phyloP scores from a whole-genome alignment of 768 basidiomycete species.

The Xerocomellus dryophilus region DNA sequence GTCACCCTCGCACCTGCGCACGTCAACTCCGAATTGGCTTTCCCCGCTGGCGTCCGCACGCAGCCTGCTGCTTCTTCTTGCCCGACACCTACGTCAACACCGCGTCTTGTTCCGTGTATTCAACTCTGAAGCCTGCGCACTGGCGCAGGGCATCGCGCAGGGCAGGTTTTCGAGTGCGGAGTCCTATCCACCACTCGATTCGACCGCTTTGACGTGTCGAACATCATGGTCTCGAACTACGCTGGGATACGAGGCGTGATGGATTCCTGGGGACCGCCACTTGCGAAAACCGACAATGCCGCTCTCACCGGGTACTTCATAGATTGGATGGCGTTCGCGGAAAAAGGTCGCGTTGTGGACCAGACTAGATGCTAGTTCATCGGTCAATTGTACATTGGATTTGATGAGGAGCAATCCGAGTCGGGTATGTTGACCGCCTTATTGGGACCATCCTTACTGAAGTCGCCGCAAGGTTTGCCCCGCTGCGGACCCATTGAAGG shows the following conservation, averaged over 20 bases:
- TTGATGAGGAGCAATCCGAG: conserved; percentile 13
- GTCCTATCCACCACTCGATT: conserved; percentile 32
- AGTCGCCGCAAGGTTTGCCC: conserved; percentile 6
- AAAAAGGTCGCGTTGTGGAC: conserved; percentile 2
- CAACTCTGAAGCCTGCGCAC: conserved; percentile 38
- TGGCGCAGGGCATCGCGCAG: conserved; percentile 37
- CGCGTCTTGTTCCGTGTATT: conserved; percentile 35
- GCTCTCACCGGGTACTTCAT: conserved; percentile 44
- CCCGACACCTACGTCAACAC: conserved; percentile 33
- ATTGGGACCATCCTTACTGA: not conserved
- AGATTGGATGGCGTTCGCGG: conserved; percentile 39
- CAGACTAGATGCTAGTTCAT: conserved; percentile 8
- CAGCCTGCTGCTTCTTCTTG: conserved; percentile 15
- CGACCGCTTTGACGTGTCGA: conserved; percentile 49
- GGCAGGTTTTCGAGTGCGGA: conserved; percentile 15
- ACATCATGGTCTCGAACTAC: conserved; percentile 44
- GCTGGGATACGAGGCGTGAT: conserved; percentile 37
- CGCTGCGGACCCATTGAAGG: not conserved
- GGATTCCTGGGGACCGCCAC: conserved; percentile 37
- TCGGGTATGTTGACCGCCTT: conserved; percentile 10
- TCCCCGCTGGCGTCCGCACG: conserved; percentile 22
- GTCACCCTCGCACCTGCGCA: conserved; percentile 26
- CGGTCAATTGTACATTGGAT: too few species aligned
- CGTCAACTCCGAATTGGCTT: conserved; percentile 25
- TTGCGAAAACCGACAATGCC: conserved; percentile 31